Conservation (phyloP, 2,329 filamentous ascomycete species). For the Cercospora sesami region DNA sequence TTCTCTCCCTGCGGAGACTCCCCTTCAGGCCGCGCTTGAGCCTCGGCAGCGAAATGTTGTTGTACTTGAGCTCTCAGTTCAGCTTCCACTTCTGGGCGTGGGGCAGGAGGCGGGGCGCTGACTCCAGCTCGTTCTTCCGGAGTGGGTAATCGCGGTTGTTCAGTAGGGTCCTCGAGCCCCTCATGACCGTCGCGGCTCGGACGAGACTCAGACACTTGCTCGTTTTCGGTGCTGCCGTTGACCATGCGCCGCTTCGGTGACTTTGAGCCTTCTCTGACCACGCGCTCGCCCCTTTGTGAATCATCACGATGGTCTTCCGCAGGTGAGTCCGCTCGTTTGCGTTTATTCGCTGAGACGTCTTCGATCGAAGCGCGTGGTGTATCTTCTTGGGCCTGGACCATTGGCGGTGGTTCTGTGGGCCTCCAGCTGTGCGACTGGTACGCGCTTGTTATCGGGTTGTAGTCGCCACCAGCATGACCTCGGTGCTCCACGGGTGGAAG, state of each 20-base stretch:
- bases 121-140: slow-evolving; percentile 7
- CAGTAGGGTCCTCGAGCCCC: slow-evolving; percentile 5
- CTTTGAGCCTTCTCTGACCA: slow-evolving; percentile 2
- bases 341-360: slow-evolving; percentile 24
- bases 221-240: not conserved
- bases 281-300: not conserved
- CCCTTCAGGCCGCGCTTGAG: not conserved
- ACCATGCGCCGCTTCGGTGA: slow-evolving; percentile 30
- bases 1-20: slow-evolving; percentile 39
- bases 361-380: not conserved
- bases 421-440: slow-evolving; percentile 28
- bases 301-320: slow-evolving; percentile 14
- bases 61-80: slow-evolving; percentile 55
- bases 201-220: not conserved
- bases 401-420: slow-evolving; percentile 20
- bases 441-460: slow-evolving; percentile 4
- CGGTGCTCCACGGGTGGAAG: slow-evolving; percentile 15
- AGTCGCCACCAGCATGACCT: slow-evolving; percentile 4
- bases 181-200: slow-evolving; percentile 3
- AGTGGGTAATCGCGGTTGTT: not conserved
- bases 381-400: slow-evolving; percentile 7
- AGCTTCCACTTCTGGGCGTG: slow-evolving; percentile 35
- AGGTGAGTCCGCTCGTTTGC: slow-evolving; percentile 29
- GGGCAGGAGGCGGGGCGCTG: slow-evolving; percentile 24
- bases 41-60: slow-evolving; percentile 31